Evolutionary conservation across 2,329 filamentous ascomycete species (phyloP).

Genomic region (Didymella pinodella): DNA sequence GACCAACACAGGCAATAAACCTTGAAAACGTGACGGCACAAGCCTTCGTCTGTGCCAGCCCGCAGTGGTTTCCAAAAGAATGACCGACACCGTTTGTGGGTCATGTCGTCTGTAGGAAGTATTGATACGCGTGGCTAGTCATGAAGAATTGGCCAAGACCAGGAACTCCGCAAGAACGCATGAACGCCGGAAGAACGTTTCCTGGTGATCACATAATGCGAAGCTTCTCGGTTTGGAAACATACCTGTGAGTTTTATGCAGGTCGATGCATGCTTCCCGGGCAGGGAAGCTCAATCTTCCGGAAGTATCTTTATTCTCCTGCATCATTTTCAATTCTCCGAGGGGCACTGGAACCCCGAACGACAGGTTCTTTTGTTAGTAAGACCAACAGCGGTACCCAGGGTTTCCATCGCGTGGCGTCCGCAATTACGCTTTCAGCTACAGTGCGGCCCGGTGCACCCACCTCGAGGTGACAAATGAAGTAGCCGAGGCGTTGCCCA

Average conservation of each 20-base stretch:
- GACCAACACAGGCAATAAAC: conserved; percentile 25
- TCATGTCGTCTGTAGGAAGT: conserved; percentile 13
- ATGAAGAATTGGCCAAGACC: conserved; percentile 1
- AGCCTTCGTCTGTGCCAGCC: conserved; percentile 20
- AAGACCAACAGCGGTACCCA: neutral
- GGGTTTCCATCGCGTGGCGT: conserved; percentile 19
- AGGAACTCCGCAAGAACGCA: conserved; percentile 1
- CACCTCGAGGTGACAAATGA: conserved; percentile 19
- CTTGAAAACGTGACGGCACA: conserved; percentile 20
- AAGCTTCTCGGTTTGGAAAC: conserved; percentile 8
- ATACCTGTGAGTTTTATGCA: conserved; percentile 12
- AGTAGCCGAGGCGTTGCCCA: conserved; percentile 9
- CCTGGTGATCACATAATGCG: conserved; percentile 10
- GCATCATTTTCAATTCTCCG: conserved; percentile 23
- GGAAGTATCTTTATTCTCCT: conserved; percentile 17
- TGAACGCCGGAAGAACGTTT: conserved; percentile 3
- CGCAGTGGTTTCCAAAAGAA: conserved; percentile 17
- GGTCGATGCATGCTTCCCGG: conserved; percentile 15
- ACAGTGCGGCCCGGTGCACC: conserved; percentile 32
- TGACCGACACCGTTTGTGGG: conserved; percentile 26
- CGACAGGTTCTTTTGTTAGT: conserved; percentile 7
- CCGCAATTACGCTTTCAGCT: conserved; percentile 24
- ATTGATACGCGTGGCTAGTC: conserved; percentile 14
- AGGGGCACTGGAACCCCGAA: neutral
- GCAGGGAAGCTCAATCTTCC: neutral